phyloP scores from a whole-genome alignment of 1,139 yeast genomes.

The Blastobotrys proliferans region DNA sequence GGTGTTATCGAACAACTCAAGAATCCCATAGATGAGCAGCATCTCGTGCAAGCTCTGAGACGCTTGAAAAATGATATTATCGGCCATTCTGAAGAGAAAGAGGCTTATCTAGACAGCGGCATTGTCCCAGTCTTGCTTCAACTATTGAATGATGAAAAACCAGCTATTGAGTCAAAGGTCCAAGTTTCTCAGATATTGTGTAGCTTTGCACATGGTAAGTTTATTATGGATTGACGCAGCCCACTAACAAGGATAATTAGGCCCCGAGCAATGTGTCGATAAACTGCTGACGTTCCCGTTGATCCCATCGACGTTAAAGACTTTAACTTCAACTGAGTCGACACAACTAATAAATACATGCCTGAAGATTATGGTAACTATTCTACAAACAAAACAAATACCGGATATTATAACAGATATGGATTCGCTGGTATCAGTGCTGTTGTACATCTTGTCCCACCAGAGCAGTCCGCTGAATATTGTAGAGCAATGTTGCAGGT shows the following conservation, averaged over 20 bases:
- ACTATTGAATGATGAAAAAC: neutral
- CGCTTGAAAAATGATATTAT: constrained; percentile 6
- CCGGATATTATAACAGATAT: neutral
- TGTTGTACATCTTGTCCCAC: neutral
- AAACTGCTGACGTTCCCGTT: constrained; percentile 1
- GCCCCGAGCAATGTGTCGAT: constrained; percentile 2
- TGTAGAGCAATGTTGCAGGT: constrained; percentile 4
- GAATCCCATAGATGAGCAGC: constrained; percentile 7
- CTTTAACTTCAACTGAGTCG: neutral
- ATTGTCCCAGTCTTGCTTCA: constrained; percentile 4
- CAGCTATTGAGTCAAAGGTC: neutral
- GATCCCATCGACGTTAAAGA: neutral
- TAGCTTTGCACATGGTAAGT: constrained; percentile 8
- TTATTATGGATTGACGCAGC: neutral
- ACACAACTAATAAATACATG: neutral
- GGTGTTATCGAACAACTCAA: constrained; percentile 7
- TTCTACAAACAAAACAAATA: neutral
- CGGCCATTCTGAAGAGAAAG: constrained; percentile 9
- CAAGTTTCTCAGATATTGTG: constrained; percentile 6
- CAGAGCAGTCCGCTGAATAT: neutral
- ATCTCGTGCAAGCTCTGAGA: neutral
- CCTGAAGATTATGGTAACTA: constrained; percentile 2
- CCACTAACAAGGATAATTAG: neutral
- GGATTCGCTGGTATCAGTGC: neutral
- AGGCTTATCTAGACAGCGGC: constrained; percentile 4